Evolutionary conservation across 768 basidiomycete genomes (phyloP).

Genomic region (Hygrocybe coccinea): DNA sequence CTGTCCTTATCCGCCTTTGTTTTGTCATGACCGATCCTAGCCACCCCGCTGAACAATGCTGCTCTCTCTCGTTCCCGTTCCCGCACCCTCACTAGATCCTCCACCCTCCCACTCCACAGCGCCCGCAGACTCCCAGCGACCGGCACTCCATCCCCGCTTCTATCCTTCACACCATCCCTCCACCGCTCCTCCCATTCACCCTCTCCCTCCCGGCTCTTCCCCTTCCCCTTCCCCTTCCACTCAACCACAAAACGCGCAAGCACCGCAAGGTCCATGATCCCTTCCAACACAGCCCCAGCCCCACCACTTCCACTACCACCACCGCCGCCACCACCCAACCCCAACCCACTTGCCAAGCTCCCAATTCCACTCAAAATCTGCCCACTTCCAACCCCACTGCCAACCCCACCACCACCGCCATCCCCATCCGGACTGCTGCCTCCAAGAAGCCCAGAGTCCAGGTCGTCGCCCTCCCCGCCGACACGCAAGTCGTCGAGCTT

Average conservation of each 20-base stretch:
- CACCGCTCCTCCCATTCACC: constrained; percentile 16
- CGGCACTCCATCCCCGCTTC: not conserved
- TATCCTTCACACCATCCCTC: constrained; percentile 22
- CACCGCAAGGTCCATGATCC: constrained; percentile 47
- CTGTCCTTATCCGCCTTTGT: constrained; percentile 13
- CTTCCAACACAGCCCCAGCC: constrained; percentile 40
- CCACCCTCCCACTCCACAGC: constrained; percentile 43
- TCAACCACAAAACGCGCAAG: constrained; percentile 45
- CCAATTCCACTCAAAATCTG: constrained; percentile 40
- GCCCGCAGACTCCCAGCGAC: constrained; percentile 37
- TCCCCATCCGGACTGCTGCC: not conserved
- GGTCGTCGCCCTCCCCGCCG: constrained; percentile 23
- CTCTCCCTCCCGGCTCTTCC: constrained; percentile 13
- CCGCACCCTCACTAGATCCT: constrained; percentile 34
- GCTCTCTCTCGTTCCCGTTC: constrained; percentile 28
- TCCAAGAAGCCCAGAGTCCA: not conserved
- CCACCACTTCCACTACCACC: constrained; percentile 30
- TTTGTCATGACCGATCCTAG: not conserved
- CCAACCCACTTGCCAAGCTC: constrained; percentile 36
- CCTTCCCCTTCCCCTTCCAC: constrained; percentile 15
- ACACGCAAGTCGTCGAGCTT: constrained; percentile 50
- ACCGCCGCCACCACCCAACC: constrained; percentile 27
- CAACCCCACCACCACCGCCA: not conserved
- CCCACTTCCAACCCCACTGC: constrained; percentile 16
- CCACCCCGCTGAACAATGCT: not conserved